Evolutionary conservation across 2,329 filamentous ascomycete genomes (phyloP).

Genomic region (Penicillium sp.): DNA sequence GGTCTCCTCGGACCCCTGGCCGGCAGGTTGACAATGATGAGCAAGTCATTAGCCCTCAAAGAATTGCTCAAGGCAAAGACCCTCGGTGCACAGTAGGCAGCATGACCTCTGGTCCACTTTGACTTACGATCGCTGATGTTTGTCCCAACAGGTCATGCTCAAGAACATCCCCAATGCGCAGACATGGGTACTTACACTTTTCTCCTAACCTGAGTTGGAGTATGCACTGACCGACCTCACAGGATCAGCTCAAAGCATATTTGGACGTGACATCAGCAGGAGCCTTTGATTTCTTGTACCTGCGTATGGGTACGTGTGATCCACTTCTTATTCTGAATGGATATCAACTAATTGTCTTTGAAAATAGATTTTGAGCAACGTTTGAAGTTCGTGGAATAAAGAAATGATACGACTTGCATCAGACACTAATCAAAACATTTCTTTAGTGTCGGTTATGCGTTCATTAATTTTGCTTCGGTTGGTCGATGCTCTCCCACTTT

Average conservation of each 20-base stretch:
- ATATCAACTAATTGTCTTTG: neutral
- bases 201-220: neutral
- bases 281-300: constrained; percentile 91
- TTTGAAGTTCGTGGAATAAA: constrained; percentile 67
- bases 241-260: constrained; percentile 73
- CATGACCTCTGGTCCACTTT: neutral
- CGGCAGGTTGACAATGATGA: neutral
- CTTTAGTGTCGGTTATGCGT: constrained; percentile 86
- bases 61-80: constrained; percentile 1
- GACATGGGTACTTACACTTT: constrained; percentile 50
- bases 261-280: constrained; percentile 77
- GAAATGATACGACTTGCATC: neutral
- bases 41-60: neutral
- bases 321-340: neutral
- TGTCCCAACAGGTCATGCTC: constrained; percentile 71
- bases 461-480: constrained; percentile 89
- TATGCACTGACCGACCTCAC: constrained; percentile 9
- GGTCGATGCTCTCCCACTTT: constrained; percentile 34
- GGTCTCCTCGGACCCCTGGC: neutral
- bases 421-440: neutral
- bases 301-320: constrained; percentile 67
- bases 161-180: constrained; percentile 92
- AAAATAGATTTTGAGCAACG: constrained; percentile 72
- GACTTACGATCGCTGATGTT: constrained; percentile 1
- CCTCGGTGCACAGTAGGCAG: constrained; percentile 8